Evolutionary conservation across 345 rosid species (phyloP).

Genomic region (Reutealis trisperma): DNA sequence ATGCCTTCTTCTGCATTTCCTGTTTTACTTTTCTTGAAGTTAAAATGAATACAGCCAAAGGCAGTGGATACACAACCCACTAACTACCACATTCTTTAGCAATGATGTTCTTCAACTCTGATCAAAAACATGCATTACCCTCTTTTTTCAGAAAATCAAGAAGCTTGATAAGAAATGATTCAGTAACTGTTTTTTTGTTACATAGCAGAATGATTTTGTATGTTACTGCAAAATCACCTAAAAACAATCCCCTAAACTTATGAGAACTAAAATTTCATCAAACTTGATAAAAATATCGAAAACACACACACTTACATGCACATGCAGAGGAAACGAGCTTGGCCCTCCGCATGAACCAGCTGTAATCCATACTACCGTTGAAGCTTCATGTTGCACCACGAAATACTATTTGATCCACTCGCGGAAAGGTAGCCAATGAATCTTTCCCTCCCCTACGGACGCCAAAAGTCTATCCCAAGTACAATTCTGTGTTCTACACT

Average conservation of each 20-base stretch:
- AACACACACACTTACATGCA: too few relatives aligned
- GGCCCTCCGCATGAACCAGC: slow-evolving; percentile 1
- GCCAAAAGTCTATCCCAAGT: neutral
- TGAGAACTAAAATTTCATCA: slow-evolving; percentile 9
- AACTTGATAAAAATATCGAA: slow-evolving; percentile 9
- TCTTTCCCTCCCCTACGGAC: neutral
- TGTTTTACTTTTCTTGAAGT: too few relatives aligned
- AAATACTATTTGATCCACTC: neutral
- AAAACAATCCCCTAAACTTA: neutral
- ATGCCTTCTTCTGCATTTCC: too few relatives aligned
- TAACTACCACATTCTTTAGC: too few relatives aligned
- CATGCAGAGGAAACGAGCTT: neutral
- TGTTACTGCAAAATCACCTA: slow-evolving; percentile 1
- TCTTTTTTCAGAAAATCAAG: too few relatives aligned
- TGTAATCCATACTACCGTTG: neutral
- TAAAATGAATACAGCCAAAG: too few relatives aligned
- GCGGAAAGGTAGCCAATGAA: neutral
- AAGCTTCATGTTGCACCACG: neutral
- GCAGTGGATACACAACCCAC: too few relatives aligned
- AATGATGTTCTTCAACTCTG: too few relatives aligned
- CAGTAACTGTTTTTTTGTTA: neutral
- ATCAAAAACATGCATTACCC: too few relatives aligned
- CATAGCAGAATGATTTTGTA: neutral
- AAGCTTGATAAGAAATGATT: too few relatives aligned
- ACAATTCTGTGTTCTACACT: slow-evolving; percentile 13